A percentile compares a stretch with the other conserved stretches of the same genome.
Evolutionary conservation across 208 protist genomes (phyloP).

Genomic region (Crithidia fasciculata): DNA sequence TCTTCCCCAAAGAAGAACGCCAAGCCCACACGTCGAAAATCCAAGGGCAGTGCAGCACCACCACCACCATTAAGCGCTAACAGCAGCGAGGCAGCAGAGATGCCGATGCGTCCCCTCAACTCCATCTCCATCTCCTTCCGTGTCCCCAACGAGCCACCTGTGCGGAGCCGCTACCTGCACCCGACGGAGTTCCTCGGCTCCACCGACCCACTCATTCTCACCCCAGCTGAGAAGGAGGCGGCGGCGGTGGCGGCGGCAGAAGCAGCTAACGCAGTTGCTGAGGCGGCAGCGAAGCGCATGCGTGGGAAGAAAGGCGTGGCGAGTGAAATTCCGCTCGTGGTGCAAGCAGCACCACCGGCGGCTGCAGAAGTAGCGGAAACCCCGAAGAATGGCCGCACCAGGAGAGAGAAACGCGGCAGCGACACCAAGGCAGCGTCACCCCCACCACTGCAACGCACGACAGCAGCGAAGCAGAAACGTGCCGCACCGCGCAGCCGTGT

Average conservation of each 20-base stretch:
- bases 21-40: too few relatives aligned
- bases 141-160: constrained; percentile 13
- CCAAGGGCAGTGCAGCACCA: not conserved
- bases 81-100: not conserved
- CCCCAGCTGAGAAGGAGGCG: constrained; percentile 20
- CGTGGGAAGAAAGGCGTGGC: not conserved
- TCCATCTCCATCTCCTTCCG: constrained; percentile 19
- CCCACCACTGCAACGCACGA: too few relatives aligned
- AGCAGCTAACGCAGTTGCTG: not conserved
- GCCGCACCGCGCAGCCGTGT: too few relatives aligned
- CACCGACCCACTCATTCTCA: constrained; percentile 30
- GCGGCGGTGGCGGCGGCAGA: not conserved
- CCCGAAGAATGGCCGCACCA: too few relatives aligned
- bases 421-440: too few relatives aligned
- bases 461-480: too few relatives aligned
- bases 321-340: not conserved
- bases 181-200: constrained; percentile 38
- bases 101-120: not conserved
- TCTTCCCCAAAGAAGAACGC: not conserved
- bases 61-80: not conserved
- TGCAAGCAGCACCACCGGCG: too few relatives aligned
- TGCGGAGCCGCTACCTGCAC: constrained; percentile 30
- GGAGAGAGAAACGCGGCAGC: too few relatives aligned
- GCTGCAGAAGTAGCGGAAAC: too few relatives aligned
- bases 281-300: not conserved